Percentiles rank a stretch among this genome's conserved stretches.
These are phyloP conservation scores for Linum usitatissimum DNA, from an alignment of 345 rosid species.

Conservation along the genomic window DNA sequence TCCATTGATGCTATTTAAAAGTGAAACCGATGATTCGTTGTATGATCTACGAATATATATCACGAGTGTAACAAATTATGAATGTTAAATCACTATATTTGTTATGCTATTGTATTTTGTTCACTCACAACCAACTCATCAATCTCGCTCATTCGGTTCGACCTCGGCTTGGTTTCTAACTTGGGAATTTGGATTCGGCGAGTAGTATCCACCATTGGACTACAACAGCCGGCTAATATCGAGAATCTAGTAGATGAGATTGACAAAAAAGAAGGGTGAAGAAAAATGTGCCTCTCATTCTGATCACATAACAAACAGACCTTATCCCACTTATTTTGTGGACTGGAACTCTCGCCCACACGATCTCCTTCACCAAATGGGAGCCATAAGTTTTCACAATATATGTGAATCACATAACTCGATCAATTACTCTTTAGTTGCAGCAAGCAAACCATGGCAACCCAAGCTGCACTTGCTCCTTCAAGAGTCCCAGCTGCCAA, in stretches of 20 bases:
- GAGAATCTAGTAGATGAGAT: slow-evolving; percentile 7
- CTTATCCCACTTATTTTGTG: neutral
- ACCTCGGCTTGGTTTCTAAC: no score
- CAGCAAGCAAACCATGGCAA: slow-evolving; percentile 48
- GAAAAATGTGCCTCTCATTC: neutral
- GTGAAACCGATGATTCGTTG: no score
- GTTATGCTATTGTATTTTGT: no score
- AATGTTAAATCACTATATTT: no score
- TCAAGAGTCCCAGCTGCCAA: slow-evolving; percentile 50
- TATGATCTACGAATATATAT: no score
- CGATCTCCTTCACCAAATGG: slow-evolving; percentile 26
- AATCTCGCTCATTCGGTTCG: no score
- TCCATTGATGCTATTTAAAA: no score
- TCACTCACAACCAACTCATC: no score
- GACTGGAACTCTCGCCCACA: slow-evolving; percentile 35
- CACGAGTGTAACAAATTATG: no score
- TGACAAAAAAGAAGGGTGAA: no score
- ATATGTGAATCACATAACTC: neutral
- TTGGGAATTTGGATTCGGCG: neutral
- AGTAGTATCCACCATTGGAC: slow-evolving; percentile 13
- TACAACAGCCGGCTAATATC: slow-evolving; percentile 10
- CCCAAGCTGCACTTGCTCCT: slow-evolving; percentile 84
- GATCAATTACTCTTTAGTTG: slow-evolving; percentile 19
- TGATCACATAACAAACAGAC: neutral
- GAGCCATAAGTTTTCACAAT: slow-evolving; percentile 25